These are phyloP conservation scores for Aspergillus nidulans DNA, from an alignment of 495 filamentous ascomycete genomes.

Conservation along the genomic window DNA sequence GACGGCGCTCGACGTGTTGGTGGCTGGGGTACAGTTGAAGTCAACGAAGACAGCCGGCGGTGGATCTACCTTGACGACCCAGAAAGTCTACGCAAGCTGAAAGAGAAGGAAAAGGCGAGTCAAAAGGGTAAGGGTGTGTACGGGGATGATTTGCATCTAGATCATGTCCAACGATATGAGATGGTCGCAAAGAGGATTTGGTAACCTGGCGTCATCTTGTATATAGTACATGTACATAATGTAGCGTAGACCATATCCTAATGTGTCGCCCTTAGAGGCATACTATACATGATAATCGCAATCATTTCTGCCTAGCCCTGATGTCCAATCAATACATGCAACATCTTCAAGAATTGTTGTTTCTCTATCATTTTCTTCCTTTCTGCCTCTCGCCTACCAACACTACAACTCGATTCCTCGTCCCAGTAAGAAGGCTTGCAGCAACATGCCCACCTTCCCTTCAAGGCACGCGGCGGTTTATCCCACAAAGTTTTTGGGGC, in stretches of 20 bases:
- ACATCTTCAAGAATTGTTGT: too few species aligned
- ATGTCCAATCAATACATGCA: too few species aligned
- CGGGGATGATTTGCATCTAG: slow-evolving; percentile 53
- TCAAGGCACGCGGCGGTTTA: too few species aligned
- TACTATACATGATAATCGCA: not conserved
- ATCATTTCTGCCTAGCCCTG: not conserved
- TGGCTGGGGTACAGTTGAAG: slow-evolving; percentile 78
- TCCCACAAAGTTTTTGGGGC: too few species aligned
- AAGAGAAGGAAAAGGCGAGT: slow-evolving; percentile 72
- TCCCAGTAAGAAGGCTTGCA: too few species aligned
- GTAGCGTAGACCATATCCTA: not conserved
- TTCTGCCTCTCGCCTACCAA: too few species aligned
- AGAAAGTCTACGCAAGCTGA: slow-evolving; percentile 60
- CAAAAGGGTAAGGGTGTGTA: slow-evolving; percentile 53
- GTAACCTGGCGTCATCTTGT: slow-evolving; percentile 35
- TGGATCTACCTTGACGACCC: slow-evolving; percentile 86
- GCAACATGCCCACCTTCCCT: too few species aligned
- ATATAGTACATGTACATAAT: not conserved
- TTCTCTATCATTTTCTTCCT: too few species aligned
- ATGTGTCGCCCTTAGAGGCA: not conserved
- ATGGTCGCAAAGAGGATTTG: slow-evolving; percentile 96
- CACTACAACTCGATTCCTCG: too few species aligned
- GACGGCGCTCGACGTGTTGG: slow-evolving; percentile 71
- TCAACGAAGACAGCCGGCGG: slow-evolving; percentile 79
- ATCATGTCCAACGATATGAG: slow-evolving; percentile 74